Conservation (phyloP, 257 asterid species). For the Solanum chmielewskii region DNA sequence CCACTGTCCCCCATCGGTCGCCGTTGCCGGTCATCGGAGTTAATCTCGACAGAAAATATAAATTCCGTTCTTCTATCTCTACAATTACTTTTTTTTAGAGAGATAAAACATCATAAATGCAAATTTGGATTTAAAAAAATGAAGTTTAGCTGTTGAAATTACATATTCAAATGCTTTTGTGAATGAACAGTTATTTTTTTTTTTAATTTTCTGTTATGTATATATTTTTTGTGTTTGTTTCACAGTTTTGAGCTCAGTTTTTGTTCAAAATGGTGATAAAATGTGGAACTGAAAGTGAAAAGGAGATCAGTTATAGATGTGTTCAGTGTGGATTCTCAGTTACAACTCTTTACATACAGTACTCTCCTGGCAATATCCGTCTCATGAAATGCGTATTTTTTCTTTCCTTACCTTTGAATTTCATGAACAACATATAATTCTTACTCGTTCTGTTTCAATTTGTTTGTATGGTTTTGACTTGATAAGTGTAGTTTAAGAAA, state of each 20-base stretch:
- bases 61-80: not conserved
- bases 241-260: not conserved
- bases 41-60: not conserved
- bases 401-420: not conserved
- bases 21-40: not conserved
- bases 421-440: not conserved
- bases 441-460: not conserved
- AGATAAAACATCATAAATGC: not conserved
- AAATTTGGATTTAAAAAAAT: not conserved
- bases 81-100: not conserved
- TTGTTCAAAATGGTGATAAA: not conserved
- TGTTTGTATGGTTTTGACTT: not conserved
- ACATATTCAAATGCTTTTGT: not conserved
- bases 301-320: constrained; percentile 16
- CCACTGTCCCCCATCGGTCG: not conserved
- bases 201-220: not conserved
- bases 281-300: not conserved
- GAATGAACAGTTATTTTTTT: not conserved
- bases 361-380: constrained; percentile 89
- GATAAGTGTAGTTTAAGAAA: not conserved
- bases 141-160: not conserved
- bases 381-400: constrained; percentile 67
- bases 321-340: constrained; percentile 58
- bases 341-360: constrained; percentile 60
- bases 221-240: not conserved